Evolutionary conservation across 2,329 filamentous ascomycete species (phyloP).

Genomic region (Aspergillus puulaauensis): DNA sequence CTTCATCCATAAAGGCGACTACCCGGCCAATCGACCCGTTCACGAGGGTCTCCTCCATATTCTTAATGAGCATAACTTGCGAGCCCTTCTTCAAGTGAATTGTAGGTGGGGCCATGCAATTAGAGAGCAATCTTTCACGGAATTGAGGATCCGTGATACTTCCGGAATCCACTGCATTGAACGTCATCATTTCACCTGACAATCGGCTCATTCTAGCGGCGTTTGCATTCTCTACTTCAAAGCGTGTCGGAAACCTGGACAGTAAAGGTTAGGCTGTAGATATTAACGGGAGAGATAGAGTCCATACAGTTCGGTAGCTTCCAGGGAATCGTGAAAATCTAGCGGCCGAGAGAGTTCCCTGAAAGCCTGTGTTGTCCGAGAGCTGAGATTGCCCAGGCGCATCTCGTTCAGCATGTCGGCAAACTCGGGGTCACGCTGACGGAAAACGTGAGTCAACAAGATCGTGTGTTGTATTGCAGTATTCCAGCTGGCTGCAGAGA

Average conservation of each 20-base stretch:
- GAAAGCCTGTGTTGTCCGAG: conserved; percentile 76
- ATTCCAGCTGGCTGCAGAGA: conserved; percentile 87
- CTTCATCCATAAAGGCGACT: conserved; percentile 72
- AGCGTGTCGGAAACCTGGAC: conserved; percentile 75
- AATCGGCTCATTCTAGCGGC: conserved; percentile 69
- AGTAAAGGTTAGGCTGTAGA: not conserved
- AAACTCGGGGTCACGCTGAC: conserved; percentile 87
- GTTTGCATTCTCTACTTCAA: conserved; percentile 88
- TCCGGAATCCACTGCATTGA: conserved; percentile 73
- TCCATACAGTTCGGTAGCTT: conserved; percentile 77
- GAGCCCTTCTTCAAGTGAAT: conserved; percentile 86
- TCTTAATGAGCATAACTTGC: conserved; percentile 99
- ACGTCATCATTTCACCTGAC: conserved; percentile 66
- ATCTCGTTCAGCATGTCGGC: conserved; percentile 97
- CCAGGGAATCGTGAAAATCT: conserved; percentile 69
- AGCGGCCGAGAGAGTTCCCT: conserved; percentile 69
- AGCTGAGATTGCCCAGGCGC: conserved; percentile 78
- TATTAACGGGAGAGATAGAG: not conserved
- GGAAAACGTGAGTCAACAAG: conserved; percentile 90
- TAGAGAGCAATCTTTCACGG: conserved; percentile 75
- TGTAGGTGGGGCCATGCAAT: conserved; percentile 86
- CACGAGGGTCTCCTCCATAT: conserved; percentile 88
- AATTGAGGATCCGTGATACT: conserved; percentile 62
- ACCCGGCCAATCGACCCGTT: conserved; percentile 93
- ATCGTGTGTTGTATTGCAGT: conserved; percentile 95